These are phyloP conservation scores for Nakazawaea sp. DNA, from an alignment of 805 yeast genomes.

Conservation along the genomic window DNA sequence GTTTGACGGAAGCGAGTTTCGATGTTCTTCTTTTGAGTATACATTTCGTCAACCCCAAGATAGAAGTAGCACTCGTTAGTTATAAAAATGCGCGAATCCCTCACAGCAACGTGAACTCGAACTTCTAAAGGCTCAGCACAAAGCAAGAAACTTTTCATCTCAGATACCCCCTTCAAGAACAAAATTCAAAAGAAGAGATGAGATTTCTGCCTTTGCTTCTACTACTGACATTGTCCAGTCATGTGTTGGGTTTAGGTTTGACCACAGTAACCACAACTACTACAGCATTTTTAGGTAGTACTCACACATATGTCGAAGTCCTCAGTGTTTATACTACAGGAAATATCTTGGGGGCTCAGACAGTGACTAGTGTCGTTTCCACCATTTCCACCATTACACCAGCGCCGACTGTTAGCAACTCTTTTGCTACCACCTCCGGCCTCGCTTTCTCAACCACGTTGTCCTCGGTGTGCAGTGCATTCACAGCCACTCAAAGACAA, in stretches of 20 bases:
- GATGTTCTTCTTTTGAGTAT: too few relatives aligned
- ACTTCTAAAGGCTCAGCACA: too few relatives aligned
- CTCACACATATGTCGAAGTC: background rate
- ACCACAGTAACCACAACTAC: background rate
- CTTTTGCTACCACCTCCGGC: constrained; percentile 1
- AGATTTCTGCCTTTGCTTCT: too few relatives aligned
- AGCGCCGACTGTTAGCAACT: background rate
- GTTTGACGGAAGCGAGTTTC: too few relatives aligned
- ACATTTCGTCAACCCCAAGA: too few relatives aligned
- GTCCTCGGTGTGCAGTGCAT: constrained; percentile 1
- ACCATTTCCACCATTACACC: background rate
- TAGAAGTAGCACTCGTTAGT: too few relatives aligned
- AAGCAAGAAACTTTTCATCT: too few relatives aligned
- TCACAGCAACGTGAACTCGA: too few relatives aligned
- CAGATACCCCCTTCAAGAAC: too few relatives aligned
- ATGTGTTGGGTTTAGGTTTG: background rate
- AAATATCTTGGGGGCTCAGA: background rate
- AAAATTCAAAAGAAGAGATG: too few relatives aligned
- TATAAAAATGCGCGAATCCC: too few relatives aligned
- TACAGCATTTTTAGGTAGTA: background rate
- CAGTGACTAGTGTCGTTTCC: background rate
- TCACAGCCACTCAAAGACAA: background rate
- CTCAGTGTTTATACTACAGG: background rate
- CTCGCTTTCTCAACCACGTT: background rate
- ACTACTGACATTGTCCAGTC: too few relatives aligned